Evolutionary conservation across 257 asterid species (phyloP).

Genomic region (Plantago elongata): DNA sequence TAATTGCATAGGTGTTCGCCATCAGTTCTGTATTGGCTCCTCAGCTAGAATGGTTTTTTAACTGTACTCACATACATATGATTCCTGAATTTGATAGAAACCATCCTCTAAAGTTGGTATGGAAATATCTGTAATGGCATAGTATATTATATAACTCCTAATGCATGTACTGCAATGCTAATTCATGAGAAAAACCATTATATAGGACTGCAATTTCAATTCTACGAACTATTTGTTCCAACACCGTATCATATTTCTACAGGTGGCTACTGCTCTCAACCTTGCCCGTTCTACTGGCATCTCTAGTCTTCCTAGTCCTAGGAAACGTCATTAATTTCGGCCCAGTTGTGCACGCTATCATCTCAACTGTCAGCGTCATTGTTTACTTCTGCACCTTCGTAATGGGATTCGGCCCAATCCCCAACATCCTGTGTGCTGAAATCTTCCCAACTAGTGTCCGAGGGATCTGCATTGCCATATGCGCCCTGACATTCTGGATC

Average conservation of each 20-base stretch:
- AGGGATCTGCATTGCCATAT: constrained; percentile 89
- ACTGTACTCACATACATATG: too few species aligned
- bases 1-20: too few species aligned
- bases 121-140: too few species aligned
- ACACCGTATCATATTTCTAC: constrained; percentile 17
- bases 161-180: too few species aligned
- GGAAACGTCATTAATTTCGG: constrained; percentile 65
- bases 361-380: constrained; percentile 76
- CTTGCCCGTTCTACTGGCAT: constrained; percentile 54
- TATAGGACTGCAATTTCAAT: background rate
- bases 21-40: too few species aligned
- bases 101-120: too few species aligned
- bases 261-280: constrained; percentile 84
- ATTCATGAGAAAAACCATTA: too few species aligned
- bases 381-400: constrained; percentile 88
- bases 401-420: constrained; percentile 92
- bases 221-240: background rate
- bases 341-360: constrained; percentile 44
- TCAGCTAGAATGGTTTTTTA: too few species aligned
- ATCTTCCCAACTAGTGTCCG: constrained; percentile 94
- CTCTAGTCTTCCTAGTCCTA: constrained; percentile 59
- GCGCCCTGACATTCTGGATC: constrained; percentile 86
- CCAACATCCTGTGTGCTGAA: constrained; percentile 95
- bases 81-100: too few species aligned
- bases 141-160: too few species aligned